Conservation (phyloP, 164 flowering plant species). For the Vitis labrusca region DNA sequence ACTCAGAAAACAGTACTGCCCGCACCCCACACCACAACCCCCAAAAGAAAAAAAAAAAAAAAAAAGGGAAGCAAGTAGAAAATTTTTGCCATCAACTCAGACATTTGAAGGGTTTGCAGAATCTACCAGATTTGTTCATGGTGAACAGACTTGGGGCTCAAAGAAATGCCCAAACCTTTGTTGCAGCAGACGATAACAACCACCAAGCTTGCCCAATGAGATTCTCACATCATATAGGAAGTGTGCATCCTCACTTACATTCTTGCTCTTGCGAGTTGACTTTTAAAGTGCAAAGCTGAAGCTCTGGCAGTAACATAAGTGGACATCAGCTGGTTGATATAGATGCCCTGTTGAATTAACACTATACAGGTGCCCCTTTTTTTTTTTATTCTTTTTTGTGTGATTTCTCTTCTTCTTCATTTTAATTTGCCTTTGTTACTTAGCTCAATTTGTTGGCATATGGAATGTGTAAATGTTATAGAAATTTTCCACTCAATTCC, state of each 20-base stretch:
- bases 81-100: not conserved
- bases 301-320: not conserved
- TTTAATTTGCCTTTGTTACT: not conserved
- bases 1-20: no score
- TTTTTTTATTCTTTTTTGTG: slow-evolving; percentile 8
- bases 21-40: no score
- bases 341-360: not conserved
- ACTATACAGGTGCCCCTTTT: slow-evolving; percentile 4
- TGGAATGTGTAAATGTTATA: slow-evolving; percentile 16
- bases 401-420: slow-evolving; percentile 4
- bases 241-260: not conserved
- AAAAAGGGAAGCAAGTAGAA: not conserved
- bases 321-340: slow-evolving; percentile 4
- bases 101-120: not conserved
- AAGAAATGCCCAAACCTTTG: not conserved
- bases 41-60: not conserved
- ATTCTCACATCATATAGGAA: not conserved
- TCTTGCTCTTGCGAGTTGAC: not conserved
- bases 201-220: not conserved
- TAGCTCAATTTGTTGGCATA: slow-evolving; percentile 3
- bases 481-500: not conserved
- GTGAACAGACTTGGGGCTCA: slow-evolving; percentile 4
- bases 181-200: not conserved
- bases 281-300: not conserved
- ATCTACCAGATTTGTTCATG: not conserved